A percentile compares a stretch with the other conserved stretches of the same genome.
phyloP scores from a whole-genome alignment of 306 rosid genomes.

The Prunus campanulata region DNA sequence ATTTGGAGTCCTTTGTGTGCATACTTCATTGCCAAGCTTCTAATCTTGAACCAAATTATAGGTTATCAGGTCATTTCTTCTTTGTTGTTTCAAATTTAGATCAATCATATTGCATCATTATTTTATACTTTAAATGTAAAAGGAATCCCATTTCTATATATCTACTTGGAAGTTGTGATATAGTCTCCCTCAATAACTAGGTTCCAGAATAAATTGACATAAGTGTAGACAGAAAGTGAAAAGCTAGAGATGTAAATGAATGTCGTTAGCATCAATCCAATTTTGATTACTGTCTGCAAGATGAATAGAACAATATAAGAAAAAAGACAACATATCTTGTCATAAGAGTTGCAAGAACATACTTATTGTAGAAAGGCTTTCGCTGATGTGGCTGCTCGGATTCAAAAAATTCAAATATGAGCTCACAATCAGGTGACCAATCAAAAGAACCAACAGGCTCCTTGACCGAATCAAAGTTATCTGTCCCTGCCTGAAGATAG shows the following conservation, averaged over 20 bases:
- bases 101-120: background rate
- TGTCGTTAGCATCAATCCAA: background rate
- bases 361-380: constrained; percentile 14
- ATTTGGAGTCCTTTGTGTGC: background rate
- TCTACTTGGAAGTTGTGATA: background rate
- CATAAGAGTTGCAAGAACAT: constrained; percentile 4
- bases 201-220: background rate
- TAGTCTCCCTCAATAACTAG: background rate
- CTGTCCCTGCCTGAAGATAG: background rate
- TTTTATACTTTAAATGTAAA: background rate
- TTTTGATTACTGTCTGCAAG: background rate
- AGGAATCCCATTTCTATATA: background rate
- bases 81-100: background rate
- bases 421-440: constrained; percentile 12
- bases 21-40: background rate
- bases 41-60: background rate
- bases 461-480: background rate
- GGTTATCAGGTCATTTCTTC: background rate
- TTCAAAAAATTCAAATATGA: constrained; percentile 24
- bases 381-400: constrained; percentile 20
- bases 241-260: background rate
- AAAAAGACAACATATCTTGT: background rate
- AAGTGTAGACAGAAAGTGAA: background rate
- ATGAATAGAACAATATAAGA: background rate
- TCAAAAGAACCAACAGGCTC: background rate